Evolutionary conservation across 2,329 filamentous ascomycete genomes (phyloP).

Genomic region (Aspergillus persii): DNA sequence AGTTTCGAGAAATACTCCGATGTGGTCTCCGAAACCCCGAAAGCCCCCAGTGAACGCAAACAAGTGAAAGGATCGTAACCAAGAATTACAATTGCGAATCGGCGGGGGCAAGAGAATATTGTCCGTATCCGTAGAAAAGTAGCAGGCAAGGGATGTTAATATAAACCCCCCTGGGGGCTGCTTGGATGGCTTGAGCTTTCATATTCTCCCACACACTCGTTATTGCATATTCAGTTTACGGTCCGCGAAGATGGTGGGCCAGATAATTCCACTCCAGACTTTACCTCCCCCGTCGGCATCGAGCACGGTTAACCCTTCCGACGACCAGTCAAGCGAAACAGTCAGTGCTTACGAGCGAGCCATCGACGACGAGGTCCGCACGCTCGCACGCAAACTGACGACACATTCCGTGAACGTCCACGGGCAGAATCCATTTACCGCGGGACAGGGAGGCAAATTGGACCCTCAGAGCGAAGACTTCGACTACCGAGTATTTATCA

Average conservation of each 20-base stretch:
- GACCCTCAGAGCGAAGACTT: not conserved
- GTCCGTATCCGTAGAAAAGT: not conserved
- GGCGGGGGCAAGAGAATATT: not conserved
- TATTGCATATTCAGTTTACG: not conserved
- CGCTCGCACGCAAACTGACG: not conserved
- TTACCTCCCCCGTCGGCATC: not conserved
- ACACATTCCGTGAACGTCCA: not conserved
- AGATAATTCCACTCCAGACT: not conserved
- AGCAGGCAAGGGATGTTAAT: not conserved
- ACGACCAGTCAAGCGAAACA: not conserved
- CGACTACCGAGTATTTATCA: not conserved
- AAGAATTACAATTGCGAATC: not conserved
- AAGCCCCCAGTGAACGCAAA: not conserved
- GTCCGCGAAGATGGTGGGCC: no score
- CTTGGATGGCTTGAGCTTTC: not conserved
- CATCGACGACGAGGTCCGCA: not conserved
- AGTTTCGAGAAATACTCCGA: not conserved
- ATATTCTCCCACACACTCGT: not conserved
- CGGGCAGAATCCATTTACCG: not conserved
- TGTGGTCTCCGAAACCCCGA: not conserved
- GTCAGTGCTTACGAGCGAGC: not conserved
- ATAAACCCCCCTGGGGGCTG: not conserved
- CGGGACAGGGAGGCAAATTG: not conserved
- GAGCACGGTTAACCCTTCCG: not conserved
- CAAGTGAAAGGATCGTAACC: not conserved